phyloP scores from a whole-genome alignment of 768 basidiomycete species.

The Paxillus involutus region DNA sequence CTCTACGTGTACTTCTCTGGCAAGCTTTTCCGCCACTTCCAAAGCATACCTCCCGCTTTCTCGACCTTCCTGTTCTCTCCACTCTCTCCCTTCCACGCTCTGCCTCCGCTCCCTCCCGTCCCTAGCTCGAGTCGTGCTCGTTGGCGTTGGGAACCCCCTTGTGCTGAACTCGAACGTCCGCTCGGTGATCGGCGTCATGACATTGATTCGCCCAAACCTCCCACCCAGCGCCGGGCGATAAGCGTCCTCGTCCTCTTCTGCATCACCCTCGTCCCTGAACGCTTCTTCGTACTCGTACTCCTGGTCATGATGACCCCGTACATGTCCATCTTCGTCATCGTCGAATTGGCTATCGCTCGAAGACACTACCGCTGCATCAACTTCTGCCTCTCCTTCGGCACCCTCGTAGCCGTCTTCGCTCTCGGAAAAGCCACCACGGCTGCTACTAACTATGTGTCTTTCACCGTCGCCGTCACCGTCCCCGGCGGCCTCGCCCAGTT shows the following conservation, averaged over 20 bases:
- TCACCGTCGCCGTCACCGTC: conserved; percentile 25
- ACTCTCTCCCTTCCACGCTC: conserved; percentile 16
- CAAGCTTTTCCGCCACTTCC: conserved; percentile 57
- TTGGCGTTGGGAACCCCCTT: conserved; percentile 37
- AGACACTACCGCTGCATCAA: conserved; percentile 24
- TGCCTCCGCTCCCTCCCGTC: conserved; percentile 16
- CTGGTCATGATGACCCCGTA: conserved; percentile 7
- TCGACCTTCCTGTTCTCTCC: conserved; percentile 20
- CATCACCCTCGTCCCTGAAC: conserved; percentile 27
- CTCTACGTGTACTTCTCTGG: conserved; percentile 42
- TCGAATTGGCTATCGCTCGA: conserved; percentile 34
- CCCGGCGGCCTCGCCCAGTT: conserved; percentile 13
- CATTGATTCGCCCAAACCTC: conserved; percentile 79
- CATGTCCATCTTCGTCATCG: conserved; percentile 27
- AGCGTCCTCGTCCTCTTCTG: conserved; percentile 31
- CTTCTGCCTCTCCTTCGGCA: conserved; percentile 25
- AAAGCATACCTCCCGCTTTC: conserved; percentile 45
- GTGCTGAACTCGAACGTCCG: conserved; percentile 86
- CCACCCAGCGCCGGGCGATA: conserved; percentile 58
- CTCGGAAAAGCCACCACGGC: conserved; percentile 30
- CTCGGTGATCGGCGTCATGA: conserved; percentile 98
- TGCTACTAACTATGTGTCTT: conserved; percentile 23
- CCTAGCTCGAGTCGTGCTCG: conserved; percentile 52
- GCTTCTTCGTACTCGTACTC: conserved; percentile 25
- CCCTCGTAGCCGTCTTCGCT: conserved; percentile 34